Base-by-base conservation (phyloP, 2,329 filamentous ascomycete species). In the Fusarium penzigii region DNA sequence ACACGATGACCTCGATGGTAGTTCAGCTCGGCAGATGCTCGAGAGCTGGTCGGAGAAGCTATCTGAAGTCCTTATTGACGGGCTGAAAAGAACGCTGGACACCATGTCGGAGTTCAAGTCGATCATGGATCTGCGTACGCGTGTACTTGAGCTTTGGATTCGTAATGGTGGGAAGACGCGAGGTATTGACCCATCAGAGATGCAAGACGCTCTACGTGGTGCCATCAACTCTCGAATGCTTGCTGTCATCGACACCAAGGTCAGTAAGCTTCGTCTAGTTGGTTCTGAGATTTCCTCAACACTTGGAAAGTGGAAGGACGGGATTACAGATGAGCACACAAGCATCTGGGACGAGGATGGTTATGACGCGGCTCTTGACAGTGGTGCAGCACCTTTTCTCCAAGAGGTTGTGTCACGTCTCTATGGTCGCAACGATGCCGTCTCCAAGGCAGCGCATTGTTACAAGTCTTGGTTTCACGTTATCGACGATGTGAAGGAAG, bases 381-480 rank as follows among this genome's bases (percentile, higher is more conserved):
- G 82, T 32, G 88, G 88, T 17, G 89, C 87, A 0, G 75, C 78
- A 3, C 68, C 75, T 1, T 90, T 96, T 70, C 86, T 92, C 43
- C 77, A 85, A 53, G 82, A 83, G 16, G 80, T 96, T 17, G 71
- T 88, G 9, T 80, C 87, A 32, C 83, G 86, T 17, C 78, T 90
- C 8, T 83, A 92, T 62, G 92, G 93, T 6, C 83, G 86, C 45
- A 88, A 87, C 64, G 78, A 86, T 51, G 76, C 83, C 11, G 82
- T 93, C 0, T 83, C 83, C 36, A 76, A 75, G 48, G 82, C 87
- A 0, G 76, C 86, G 2, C 75, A 80, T 12, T 77, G 80, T 42
- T 94, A 94, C 65, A 79, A 84, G 52, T 78, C 79, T 1, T 97
- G 92, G 92, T 81, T 85, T 42, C 76, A 78, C n/a, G 81, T 87